These are phyloP conservation scores for Teratosphaeria nubilosa DNA, from an alignment of 2,329 filamentous ascomycete species.

Conservation along the genomic window DNA sequence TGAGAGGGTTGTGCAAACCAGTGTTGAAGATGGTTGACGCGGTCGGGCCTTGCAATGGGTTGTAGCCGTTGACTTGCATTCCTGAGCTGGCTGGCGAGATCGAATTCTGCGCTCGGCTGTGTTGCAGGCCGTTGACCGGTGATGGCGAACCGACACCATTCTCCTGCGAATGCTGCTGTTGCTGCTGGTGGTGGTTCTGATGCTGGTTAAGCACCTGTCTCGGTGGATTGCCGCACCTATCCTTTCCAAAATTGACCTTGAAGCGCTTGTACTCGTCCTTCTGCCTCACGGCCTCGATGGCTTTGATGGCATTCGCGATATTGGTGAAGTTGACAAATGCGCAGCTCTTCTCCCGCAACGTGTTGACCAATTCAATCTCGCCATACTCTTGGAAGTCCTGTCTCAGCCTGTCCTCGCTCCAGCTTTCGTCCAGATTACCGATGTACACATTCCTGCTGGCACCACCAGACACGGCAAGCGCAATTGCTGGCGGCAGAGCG, in stretches of 20 bases:
- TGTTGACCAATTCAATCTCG: slow-evolving; percentile 95
- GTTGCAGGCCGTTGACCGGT: slow-evolving; percentile 48
- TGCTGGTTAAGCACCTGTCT: slow-evolving; percentile 62
- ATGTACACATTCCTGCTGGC: slow-evolving; percentile 98
- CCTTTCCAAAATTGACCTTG: slow-evolving; percentile 99
- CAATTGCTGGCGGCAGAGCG: slow-evolving; percentile 88
- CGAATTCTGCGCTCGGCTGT: slow-evolving; percentile 46
- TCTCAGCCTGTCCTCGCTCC: slow-evolving; percentile 89
- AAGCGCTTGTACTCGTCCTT: slow-evolving; percentile 96
- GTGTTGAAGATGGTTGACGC: slow-evolving; percentile 69
- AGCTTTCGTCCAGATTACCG: slow-evolving; percentile 92
- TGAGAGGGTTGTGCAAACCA: slow-evolving; percentile 74
- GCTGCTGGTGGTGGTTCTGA: slow-evolving; percentile 54
- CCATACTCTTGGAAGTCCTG: slow-evolving; percentile 97
- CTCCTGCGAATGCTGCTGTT: slow-evolving; percentile 39
- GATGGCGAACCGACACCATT: slow-evolving; percentile 48
- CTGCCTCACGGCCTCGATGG: slow-evolving; percentile 88
- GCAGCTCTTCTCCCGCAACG: slow-evolving; percentile 95
- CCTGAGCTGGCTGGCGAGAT: slow-evolving; percentile 51
- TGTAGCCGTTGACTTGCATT: slow-evolving; percentile 38
- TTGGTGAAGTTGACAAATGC: slow-evolving; percentile 99
- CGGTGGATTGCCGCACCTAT: slow-evolving; percentile 91
- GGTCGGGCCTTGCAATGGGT: slow-evolving; percentile 52
- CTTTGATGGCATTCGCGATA: slow-evolving; percentile 98
- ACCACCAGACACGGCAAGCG: slow-evolving; percentile 87